Evolutionary conservation across 306 rosid species (phyloP).

Genomic region (Quercus dentata): DNA sequence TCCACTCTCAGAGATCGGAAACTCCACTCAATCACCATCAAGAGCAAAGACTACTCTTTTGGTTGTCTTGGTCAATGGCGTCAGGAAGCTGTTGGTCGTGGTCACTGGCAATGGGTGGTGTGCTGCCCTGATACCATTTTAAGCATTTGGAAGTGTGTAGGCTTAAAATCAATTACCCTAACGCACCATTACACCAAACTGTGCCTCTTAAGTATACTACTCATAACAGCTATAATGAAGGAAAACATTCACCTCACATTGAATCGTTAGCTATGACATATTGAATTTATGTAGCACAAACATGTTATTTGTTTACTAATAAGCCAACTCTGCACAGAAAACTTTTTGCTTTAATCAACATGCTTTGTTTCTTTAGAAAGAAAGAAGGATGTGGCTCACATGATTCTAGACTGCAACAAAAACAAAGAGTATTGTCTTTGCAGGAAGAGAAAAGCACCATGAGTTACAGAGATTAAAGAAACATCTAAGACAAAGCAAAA

Average conservation of each 20-base stretch:
- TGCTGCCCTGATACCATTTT: too few relatives aligned
- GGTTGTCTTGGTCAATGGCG: too few relatives aligned
- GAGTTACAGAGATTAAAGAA: conserved; percentile 20
- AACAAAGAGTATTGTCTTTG: not conserved
- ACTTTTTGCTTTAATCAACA: not conserved
- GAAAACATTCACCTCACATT: not conserved
- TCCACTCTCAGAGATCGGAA: too few relatives aligned
- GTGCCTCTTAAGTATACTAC: too few relatives aligned
- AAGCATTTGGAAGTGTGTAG: too few relatives aligned
- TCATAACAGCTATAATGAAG: not conserved
- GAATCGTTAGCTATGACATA: not conserved
- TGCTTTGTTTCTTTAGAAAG: not conserved
- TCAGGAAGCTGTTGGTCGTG: too few relatives aligned
- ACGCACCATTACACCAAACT: too few relatives aligned
- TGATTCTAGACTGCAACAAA: not conserved
- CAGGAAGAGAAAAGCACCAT: not conserved
- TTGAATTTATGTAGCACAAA: not conserved
- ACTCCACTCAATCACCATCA: too few relatives aligned
- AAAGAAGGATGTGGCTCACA: not conserved
- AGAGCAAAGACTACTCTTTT: too few relatives aligned
- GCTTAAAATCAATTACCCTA: too few relatives aligned
- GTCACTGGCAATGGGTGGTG: too few relatives aligned
- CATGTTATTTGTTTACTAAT: not conserved
- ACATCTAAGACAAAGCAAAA: conserved; percentile 55
- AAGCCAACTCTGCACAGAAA: too few relatives aligned